Evolutionary conservation across 768 basidiomycete genomes (phyloP).

Genomic region (Panellus pusillus): DNA sequence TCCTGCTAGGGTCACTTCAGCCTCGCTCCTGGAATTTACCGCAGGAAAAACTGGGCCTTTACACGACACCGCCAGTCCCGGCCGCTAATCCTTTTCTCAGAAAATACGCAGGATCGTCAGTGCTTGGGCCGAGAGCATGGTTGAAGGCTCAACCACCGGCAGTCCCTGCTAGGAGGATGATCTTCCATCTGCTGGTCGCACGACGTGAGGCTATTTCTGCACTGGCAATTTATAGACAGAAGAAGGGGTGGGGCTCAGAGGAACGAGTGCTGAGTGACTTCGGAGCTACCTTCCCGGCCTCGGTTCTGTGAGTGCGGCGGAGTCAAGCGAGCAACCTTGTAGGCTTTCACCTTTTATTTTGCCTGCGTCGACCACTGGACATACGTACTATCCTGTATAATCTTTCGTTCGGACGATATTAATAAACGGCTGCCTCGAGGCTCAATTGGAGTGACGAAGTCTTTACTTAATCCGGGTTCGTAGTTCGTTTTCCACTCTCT

Average conservation of each 20-base stretch:
- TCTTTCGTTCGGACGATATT: too few species aligned
- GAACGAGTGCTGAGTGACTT: background rate
- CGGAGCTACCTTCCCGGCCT: background rate
- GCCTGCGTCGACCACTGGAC: too few species aligned
- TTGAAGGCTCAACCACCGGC: constrained; percentile 19
- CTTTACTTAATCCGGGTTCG: background rate
- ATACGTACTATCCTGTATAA: too few species aligned
- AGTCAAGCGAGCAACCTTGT: too few species aligned
- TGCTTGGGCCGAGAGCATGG: constrained; percentile 16
- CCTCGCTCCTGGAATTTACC: constrained; percentile 24
- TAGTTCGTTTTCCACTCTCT: background rate
- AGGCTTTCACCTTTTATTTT: too few species aligned
- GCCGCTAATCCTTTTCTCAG: constrained; percentile 44
- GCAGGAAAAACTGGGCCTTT: constrained; percentile 29
- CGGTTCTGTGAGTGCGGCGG: too few species aligned
- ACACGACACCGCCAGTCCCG: constrained; percentile 40
- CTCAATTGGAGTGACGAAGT: background rate
- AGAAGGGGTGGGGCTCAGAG: background rate
- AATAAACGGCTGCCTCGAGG: background rate
- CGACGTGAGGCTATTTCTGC: constrained; percentile 22
- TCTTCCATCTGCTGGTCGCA: constrained; percentile 34
- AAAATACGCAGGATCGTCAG: constrained; percentile 19
- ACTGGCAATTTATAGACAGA: background rate
- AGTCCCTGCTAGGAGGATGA: constrained; percentile 28
- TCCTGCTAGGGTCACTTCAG: constrained; percentile 36